These are phyloP conservation scores for Aspergillus sp. DNA, from an alignment of 2,329 filamentous ascomycete genomes.

Conservation along the genomic window DNA sequence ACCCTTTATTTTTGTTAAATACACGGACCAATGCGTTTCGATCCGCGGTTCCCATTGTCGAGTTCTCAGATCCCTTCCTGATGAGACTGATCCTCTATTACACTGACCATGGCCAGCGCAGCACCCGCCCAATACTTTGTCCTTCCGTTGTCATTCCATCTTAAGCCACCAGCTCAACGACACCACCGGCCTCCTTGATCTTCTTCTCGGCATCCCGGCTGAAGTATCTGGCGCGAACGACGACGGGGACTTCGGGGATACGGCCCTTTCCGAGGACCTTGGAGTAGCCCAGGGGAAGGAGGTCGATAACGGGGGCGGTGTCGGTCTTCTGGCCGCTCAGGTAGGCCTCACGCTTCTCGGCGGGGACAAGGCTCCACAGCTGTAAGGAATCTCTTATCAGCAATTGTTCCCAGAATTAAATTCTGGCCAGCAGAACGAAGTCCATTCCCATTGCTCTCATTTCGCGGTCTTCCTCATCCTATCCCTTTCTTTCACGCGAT, in stretches of 20 bases:
- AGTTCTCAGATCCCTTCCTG: conserved; percentile 27
- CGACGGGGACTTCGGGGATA: conserved; percentile 86
- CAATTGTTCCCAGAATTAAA: background rate
- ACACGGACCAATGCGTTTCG: conserved; percentile 27
- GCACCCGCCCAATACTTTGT: conserved; percentile 25
- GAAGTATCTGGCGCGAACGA: conserved; percentile 94
- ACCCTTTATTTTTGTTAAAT: conserved; percentile 34
- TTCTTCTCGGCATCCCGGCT: conserved; percentile 96
- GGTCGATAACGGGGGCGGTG: conserved; percentile 95
- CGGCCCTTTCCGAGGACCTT: conserved; percentile 99
- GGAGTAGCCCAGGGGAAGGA: conserved; percentile 94
- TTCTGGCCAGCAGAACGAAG: background rate
- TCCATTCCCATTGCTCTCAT: background rate
- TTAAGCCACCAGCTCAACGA: conserved; percentile 92
- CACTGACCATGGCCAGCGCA: conserved; percentile 31
- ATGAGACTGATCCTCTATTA: conserved; percentile 29
- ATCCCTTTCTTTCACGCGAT: background rate
- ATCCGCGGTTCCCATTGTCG: conserved; percentile 31
- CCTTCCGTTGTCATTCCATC: conserved; percentile 37
- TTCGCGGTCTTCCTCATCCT: background rate
- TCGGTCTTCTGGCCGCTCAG: conserved; percentile 76
- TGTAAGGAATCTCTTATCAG: conserved; percentile 40
- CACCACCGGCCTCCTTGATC: conserved; percentile 96
- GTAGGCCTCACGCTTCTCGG: conserved; percentile 92
- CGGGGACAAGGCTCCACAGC: conserved; percentile 94